A percentile compares a stretch with the other conserved stretches of the same genome.
phyloP scores from a whole-genome alignment of 2,329 filamentous ascomycete species.

The Ophiocordyceps sinensis region DNA sequence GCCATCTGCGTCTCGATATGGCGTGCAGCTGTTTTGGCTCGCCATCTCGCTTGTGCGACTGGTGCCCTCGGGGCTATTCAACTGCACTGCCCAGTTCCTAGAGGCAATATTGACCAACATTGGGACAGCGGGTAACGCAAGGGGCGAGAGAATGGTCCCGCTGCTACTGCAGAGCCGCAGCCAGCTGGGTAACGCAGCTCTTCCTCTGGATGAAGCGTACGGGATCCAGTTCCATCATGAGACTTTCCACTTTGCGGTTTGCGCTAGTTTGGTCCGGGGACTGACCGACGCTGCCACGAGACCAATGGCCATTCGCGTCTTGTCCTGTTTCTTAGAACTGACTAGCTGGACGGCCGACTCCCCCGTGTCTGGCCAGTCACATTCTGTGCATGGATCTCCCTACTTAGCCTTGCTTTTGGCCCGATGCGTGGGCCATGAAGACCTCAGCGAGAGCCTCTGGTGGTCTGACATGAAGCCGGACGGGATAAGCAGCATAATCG shows the following conservation, averaged over 20 bases:
- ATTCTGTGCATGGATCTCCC: conserved; percentile 27
- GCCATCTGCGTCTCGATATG: conserved; percentile 51
- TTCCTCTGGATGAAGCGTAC: conserved; percentile 48
- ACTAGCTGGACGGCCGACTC: conserved; percentile 9
- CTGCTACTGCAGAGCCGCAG: conserved; percentile 45
- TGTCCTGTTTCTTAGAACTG: conserved; percentile 42
- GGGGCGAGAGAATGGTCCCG: conserved; percentile 42
- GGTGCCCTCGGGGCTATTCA: conserved; percentile 48
- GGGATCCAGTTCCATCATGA: conserved; percentile 50
- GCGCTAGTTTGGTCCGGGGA: conserved; percentile 48
- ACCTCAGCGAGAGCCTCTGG: conserved; percentile 49
- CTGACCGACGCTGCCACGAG: conserved; percentile 48
- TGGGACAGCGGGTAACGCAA: conserved; percentile 43
- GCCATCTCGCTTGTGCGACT: conserved; percentile 52
- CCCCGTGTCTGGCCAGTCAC: conserved; percentile 2
- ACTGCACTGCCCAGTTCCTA: conserved; percentile 49
- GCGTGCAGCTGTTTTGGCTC: conserved; percentile 56
- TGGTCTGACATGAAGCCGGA: conserved; percentile 36
- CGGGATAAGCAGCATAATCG: conserved; percentile 13
- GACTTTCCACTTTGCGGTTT: conserved; percentile 53
- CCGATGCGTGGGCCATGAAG: conserved; percentile 39
- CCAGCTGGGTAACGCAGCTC: conserved; percentile 46
- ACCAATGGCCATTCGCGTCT: conserved; percentile 40
- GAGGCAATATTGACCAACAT: conserved; percentile 52
- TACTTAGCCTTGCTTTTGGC: conserved; percentile 47